Evolutionary conservation across 2,329 filamentous ascomycete species (phyloP).

Genomic region (Scedosporium boydii): DNA sequence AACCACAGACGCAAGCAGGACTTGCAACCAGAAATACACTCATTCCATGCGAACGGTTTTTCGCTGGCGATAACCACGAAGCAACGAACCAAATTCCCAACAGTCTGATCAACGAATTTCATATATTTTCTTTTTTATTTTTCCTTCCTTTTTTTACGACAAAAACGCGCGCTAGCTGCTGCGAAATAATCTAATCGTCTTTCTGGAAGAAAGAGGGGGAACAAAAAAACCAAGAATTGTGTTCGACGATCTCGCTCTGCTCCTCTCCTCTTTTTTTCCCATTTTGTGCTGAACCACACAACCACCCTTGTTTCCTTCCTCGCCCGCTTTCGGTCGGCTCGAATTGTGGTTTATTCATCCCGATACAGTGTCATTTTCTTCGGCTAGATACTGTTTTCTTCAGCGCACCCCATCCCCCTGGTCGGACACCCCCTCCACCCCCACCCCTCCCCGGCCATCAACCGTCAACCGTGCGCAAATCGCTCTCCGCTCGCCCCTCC

Average conservation of each 20-base stretch:
- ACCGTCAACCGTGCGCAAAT: conserved; percentile 5
- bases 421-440: conserved; percentile 9
- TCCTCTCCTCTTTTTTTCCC: background rate
- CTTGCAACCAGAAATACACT: conserved; percentile 1
- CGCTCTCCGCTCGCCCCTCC: conserved; percentile 11
- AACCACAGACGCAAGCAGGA: conserved; percentile 1
- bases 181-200: conserved; percentile 5
- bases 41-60: background rate
- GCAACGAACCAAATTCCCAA: background rate
- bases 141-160: background rate
- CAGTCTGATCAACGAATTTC: background rate
- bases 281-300: too few species aligned
- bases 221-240: background rate
- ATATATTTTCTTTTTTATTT: background rate
- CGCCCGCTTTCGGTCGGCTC: conserved; percentile 29
- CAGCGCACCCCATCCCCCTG: background rate
- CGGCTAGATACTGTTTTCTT: background rate
- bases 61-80: background rate
- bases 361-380: background rate
- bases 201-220: background rate
- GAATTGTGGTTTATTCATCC: background rate
- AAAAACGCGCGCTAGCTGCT: conserved; percentile 3
- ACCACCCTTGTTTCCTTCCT: conserved; percentile 1
- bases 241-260: background rate
- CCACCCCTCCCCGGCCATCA: conserved; percentile 10